A percentile compares a stretch with the other conserved stretches of the same genome.
Evolutionary conservation across 345 rosid genomes (phyloP).

Genomic region (Pugionium dolabratum): DNA sequence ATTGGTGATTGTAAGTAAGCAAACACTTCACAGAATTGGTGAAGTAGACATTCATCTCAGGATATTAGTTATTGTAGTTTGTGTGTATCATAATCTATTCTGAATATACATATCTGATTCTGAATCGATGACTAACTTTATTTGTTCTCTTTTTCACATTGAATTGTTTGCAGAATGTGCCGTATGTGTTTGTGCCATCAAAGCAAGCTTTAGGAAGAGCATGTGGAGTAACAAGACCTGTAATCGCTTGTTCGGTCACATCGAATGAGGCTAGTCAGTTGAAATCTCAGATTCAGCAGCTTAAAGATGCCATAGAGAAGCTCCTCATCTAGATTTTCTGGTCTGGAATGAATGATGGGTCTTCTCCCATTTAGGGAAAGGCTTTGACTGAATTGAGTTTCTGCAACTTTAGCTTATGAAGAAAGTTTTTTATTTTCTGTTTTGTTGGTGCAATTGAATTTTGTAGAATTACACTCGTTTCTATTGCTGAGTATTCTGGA

Average conservation of each 20-base stretch:
- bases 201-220: slow-evolving; percentile 81
- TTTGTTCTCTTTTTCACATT: too few relatives aligned
- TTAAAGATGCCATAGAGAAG: slow-evolving; percentile 92
- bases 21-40: too few relatives aligned
- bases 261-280: slow-evolving; percentile 76
- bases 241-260: slow-evolving; percentile 81
- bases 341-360: slow-evolving; percentile 68
- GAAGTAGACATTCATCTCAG: too few relatives aligned
- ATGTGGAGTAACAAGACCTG: slow-evolving; percentile 86
- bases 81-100: too few relatives aligned
- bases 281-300: slow-evolving; percentile 74
- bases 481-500: too few relatives aligned
- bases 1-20: too few relatives aligned
- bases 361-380: slow-evolving; percentile 45
- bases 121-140: too few relatives aligned
- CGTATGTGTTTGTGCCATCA: slow-evolving; percentile 92
- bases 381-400: slow-evolving; percentile 56
- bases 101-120: too few relatives aligned
- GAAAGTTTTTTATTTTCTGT: too few relatives aligned
- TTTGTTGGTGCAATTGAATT: too few relatives aligned
- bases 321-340: slow-evolving; percentile 54
- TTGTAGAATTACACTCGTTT: too few relatives aligned
- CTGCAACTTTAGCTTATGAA: not conserved
- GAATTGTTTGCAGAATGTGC: slow-evolving; percentile 64
- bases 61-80: too few relatives aligned